Evolutionary conservation across 768 basidiomycete genomes (phyloP), one percentile per base, ranked within the genome.

Genomic region (Kwoniella bestiolae): DNA sequence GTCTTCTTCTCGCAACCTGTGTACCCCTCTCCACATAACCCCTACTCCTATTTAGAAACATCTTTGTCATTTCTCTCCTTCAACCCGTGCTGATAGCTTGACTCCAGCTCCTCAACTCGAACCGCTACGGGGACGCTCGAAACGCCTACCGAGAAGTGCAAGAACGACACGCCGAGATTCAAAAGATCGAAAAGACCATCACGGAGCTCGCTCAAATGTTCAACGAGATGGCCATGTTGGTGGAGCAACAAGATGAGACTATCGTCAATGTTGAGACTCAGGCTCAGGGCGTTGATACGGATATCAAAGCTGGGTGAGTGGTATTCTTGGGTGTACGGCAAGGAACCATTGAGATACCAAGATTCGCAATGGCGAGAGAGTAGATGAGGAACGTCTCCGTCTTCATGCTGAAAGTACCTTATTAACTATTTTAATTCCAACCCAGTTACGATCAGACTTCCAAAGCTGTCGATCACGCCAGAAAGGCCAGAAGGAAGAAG

Each of bases 181-280:
- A 86, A 70, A 87, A 86, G 79, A 92, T 95, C 77, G 92, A 95
- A 80, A 84, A 86, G 71, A 96, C 93, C 3, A 82, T 95, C 51
- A 89, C 86, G n/a, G 92, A 95, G 79, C 84, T 97, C 53, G 91
- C 90, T 3, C 90, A 92, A 75, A 82, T 97, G 72, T 93, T 94
- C 82, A 87, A 85, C 67, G 94, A 97, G 90, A 91, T 94, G 91
- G 87, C 87, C 32, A 84, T 87, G 56, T 79, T 94, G 26, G 86
- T 93, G 8, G 84, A 87, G 47, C 88, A 91, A 81, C 92, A 96
- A 78, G 88, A 94, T 52, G 89, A 91, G 64, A 84, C 86, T 3
- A 86, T 95, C 60, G 82, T 84, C 38, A 82, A 80, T 25, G 86
- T 92, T 53, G 87, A 94, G 72, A 82, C 81, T 9, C 86, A 86